Percentiles rank a stretch among this genome's conserved stretches.
Conservation (phyloP, 1,284 basidiomycete species). For the Dichomitus squalens region DNA sequence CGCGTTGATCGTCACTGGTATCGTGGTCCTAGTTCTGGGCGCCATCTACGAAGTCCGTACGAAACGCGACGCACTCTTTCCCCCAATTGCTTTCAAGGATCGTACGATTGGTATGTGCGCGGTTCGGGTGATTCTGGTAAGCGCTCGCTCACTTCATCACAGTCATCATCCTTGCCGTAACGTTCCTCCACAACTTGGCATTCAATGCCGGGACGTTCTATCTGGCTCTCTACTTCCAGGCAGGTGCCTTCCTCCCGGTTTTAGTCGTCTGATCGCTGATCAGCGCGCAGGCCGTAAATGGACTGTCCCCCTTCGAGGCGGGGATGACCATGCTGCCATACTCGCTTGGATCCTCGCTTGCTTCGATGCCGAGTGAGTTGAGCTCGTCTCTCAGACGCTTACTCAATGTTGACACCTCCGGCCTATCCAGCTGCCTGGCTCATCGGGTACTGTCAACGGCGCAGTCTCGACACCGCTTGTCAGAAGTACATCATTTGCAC, state of each 20-base stretch:
- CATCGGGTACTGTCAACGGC: conserved; percentile 63
- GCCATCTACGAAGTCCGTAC: conserved; percentile 69
- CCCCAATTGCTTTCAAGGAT: conserved; percentile 60
- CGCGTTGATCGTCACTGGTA: conserved; percentile 57
- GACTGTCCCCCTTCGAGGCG: conserved; percentile 64
- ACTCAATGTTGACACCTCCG: conserved; percentile 12
- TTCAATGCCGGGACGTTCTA: conserved; percentile 85
- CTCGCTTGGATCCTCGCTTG: conserved; percentile 77
- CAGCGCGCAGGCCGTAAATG: conserved; percentile 58
- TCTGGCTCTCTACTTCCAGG: conserved; percentile 79
- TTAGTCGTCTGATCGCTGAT: conserved; percentile 18
- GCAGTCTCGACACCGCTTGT: conserved; percentile 56
- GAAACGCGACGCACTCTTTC: conserved; percentile 70
- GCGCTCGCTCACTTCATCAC: conserved; percentile 26
- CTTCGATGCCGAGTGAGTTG: conserved; percentile 63
- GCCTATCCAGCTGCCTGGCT: conserved; percentile 60
- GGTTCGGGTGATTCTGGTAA: conserved; percentile 15
- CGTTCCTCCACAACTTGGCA: conserved; percentile 77
- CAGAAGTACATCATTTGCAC: conserved; percentile 63
- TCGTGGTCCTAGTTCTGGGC: conserved; percentile 53
- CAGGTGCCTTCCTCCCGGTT: conserved; percentile 31
- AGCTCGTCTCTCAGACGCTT: conserved; percentile 12
- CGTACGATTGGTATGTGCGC: conserved; percentile 53
- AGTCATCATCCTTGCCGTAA: conserved; percentile 69
- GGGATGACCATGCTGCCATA: conserved; percentile 77